Evolutionary conservation across 2,329 filamentous ascomycete species (phyloP), one percentile per base, ranked within the genome.

Genomic region (Penicillium sp.): DNA sequence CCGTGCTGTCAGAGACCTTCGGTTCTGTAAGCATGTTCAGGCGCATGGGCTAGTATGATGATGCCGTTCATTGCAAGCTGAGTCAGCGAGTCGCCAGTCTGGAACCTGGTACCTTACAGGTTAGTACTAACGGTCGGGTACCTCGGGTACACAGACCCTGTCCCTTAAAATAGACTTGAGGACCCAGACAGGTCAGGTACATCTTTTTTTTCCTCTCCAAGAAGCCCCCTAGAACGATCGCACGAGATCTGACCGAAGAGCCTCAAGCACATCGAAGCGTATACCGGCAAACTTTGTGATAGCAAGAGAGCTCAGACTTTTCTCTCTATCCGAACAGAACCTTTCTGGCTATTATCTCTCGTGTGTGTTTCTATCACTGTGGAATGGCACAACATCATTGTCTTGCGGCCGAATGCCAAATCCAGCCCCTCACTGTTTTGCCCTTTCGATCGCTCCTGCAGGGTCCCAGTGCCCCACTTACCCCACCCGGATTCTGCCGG

Each of bases 1-100:
- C 38, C 11, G 7, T 44, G 43, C 39, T 48, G 40, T 43, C 40
- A 43, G 40, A 43, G 40, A 33, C 40, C 40, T 25, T 42, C 40
- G 40, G 40, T 27, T n/a, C 40, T 43, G 26, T 27, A 24, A 26
- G 11, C 28, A 43, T 33, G 29, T 43, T 43, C 40, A n/a, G 32
- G 24, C 40, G 29, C 28, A 43, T 43, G 40, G 32, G 18, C 18
- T 18, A 18, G 18, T 18, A 18, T 18, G 18, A 18, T 18, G 18
- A 18, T 18, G 18, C 18, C 3, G 18, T 3, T 43, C 28, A 43
- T 43, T 43, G 27, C 40, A 43, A 27, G 40, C 18, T 18, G 18
- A 18, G 18, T 18, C 18, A 18, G 18, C 18, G 18, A 18, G 18
- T 18, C 18, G 18, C 18, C 18, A n/a, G n/a, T 18, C 18, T 18